A percentile compares a stretch with the other conserved stretches of the same genome.
Conservation (phyloP, 1,284 basidiomycete species). For the Leccinum insolens region DNA sequence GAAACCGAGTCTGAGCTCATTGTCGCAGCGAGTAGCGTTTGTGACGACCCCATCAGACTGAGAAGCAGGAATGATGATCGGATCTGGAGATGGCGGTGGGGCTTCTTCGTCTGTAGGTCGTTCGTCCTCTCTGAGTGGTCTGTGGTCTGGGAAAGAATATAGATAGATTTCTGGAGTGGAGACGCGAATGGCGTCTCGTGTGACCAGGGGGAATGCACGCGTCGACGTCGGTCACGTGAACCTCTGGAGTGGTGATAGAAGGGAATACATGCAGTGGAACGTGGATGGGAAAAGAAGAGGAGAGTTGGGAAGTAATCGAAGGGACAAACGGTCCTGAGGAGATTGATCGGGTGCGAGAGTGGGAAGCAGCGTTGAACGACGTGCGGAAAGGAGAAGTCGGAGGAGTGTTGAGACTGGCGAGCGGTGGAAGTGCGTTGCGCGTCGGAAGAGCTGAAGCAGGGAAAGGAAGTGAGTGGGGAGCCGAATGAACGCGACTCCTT, state of each 20-base stretch:
- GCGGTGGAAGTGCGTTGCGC: constrained; percentile 30
- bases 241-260: constrained; percentile 25
- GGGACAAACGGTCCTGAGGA: constrained; percentile 60
- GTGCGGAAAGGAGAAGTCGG: constrained; percentile 52
- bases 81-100: constrained; percentile 39
- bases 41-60: constrained; percentile 26
- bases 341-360: constrained; percentile 55
- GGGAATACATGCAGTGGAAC: constrained; percentile 32
- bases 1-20: constrained; percentile 30
- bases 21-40: constrained; percentile 1
- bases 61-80: constrained; percentile 26
- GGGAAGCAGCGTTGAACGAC: constrained; percentile 42
- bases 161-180: constrained; percentile 90
- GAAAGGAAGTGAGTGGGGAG: constrained; percentile 33
- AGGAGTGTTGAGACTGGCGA: constrained; percentile 33
- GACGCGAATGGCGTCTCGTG: constrained; percentile 63
- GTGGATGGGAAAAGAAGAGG: constrained; percentile 28
- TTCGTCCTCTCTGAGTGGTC: constrained; percentile 68
- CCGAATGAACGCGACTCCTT: constrained; percentile 41
- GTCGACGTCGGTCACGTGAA: constrained; percentile 20
- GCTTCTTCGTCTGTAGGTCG: constrained; percentile 45
- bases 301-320: constrained; percentile 36
- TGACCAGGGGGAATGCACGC: constrained; percentile 31
- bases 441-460: constrained; percentile 27
- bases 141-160: constrained; percentile 83